These are phyloP conservation scores for Zymoseptoria passerinii DNA, from an alignment of 2,329 filamentous ascomycete genomes.

Conservation along the genomic window DNA sequence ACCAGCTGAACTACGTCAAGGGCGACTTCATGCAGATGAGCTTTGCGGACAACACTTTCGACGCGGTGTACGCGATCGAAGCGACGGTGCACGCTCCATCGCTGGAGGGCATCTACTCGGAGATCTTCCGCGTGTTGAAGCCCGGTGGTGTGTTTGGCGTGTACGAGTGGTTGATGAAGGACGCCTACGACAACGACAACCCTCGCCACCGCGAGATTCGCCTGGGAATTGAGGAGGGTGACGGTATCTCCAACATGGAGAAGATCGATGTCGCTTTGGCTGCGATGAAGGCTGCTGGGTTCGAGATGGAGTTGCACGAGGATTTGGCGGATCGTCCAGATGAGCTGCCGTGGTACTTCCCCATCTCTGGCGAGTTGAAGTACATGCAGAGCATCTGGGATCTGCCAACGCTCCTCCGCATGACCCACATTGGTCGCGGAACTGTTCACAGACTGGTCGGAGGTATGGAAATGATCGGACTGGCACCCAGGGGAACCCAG, in stretches of 20 bases:
- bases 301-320: constrained; percentile 73
- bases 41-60: constrained; percentile 85
- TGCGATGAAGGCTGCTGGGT: constrained; percentile 81
- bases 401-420: constrained; percentile 72
- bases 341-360: constrained; percentile 86
- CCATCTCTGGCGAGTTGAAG: constrained; percentile 73
- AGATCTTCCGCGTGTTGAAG: constrained; percentile 93
- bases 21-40: constrained; percentile 99
- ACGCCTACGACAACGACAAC: constrained; percentile 85
- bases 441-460: constrained; percentile 71
- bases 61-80: constrained; percentile 94
- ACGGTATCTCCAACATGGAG: constrained; percentile 98
- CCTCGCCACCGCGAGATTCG: constrained; percentile 80
- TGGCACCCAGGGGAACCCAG: constrained; percentile 79
- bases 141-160: constrained; percentile 93
- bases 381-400: constrained; percentile 74
- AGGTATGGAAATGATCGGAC: constrained; percentile 62
- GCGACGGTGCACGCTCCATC: constrained; percentile 91
- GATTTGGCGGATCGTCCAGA: constrained; percentile 74
- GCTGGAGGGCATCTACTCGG: constrained; percentile 82
- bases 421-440: constrained; percentile 77
- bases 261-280: constrained; percentile 69
- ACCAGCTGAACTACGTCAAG: constrained; percentile 82
- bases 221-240: constrained; percentile 87
- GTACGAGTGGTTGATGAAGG: constrained; percentile 99